Conservation (phyloP, 192 early-diverging fungal species). For the Lobulomyces angularis region DNA sequence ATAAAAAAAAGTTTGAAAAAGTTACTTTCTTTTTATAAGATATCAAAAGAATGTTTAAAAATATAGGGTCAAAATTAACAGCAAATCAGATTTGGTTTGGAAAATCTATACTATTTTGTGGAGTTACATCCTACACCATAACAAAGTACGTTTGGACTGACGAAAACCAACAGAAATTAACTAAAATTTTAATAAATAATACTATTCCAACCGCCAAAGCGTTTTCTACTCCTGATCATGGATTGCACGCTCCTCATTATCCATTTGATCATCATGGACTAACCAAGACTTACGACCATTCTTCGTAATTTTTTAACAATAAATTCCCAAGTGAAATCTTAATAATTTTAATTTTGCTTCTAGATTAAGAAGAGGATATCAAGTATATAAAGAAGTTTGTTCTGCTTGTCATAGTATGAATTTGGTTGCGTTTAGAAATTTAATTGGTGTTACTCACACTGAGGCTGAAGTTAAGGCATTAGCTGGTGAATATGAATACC, state of each 20-base stretch:
- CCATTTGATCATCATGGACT: slow-evolving; percentile 77
- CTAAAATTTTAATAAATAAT: slow-evolving; percentile 15
- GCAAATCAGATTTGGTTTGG: background rate
- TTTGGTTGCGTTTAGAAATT: slow-evolving; percentile 85
- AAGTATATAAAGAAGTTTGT: slow-evolving; percentile 97
- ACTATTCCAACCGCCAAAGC: slow-evolving; percentile 37
- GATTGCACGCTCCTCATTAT: slow-evolving; percentile 78
- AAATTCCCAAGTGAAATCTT: background rate
- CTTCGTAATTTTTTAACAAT: slow-evolving; percentile 44
- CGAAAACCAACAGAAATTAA: slow-evolving; percentile 6
- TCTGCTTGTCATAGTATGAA: slow-evolving; percentile 94
- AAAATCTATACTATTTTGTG: background rate
- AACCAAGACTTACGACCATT: slow-evolving; percentile 84
- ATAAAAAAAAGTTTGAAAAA: slow-evolving; percentile 2
- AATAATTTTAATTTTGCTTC: slow-evolving; percentile 44
- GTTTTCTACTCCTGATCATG: slow-evolving; percentile 75
- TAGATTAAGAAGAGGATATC: slow-evolving; percentile 98
- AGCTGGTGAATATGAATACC: slow-evolving; percentile 84
- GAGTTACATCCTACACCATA: background rate
- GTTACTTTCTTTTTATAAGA: too few species aligned
- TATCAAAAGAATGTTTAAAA: too few species aligned
- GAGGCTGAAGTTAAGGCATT: slow-evolving; percentile 86
- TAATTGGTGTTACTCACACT: slow-evolving; percentile 88
- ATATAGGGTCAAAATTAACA: background rate
- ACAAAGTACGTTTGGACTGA: background rate